A percentile compares a stretch with the other conserved stretches of the same genome.
These are phyloP conservation scores for Verticillium dahliae DNA, from an alignment of 2,329 filamentous ascomycete species.

Conservation along the genomic window DNA sequence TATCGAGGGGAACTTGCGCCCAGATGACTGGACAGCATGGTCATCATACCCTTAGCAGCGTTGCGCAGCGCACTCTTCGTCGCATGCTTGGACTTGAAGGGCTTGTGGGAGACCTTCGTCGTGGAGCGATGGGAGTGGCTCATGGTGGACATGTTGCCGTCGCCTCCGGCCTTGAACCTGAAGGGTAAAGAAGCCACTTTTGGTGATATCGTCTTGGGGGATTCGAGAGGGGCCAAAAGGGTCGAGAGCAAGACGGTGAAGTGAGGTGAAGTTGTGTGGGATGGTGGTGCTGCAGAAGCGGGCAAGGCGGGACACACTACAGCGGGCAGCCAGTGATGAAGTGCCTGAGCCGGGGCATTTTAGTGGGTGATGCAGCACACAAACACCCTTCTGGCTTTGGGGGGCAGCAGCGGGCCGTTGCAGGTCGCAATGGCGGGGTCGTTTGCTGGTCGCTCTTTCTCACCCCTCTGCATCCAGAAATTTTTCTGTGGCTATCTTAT, in stretches of 20 bases:
- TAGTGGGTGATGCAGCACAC: neutral
- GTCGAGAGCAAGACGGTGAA: too few relatives aligned
- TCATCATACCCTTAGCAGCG: constrained; percentile 64
- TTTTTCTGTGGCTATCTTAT: constrained; percentile 10
- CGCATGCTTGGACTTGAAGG: constrained; percentile 87
- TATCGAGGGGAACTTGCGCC: neutral
- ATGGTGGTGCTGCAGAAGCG: neutral
- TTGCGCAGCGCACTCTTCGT: constrained; percentile 85
- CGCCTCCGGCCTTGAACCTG: constrained; percentile 77
- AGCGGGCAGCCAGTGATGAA: neutral
- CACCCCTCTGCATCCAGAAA: neutral
- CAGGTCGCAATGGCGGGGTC: constrained; percentile 5
- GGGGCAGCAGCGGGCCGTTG: neutral
- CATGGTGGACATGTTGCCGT: constrained; percentile 67
- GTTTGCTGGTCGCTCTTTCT: neutral
- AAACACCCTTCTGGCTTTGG: neutral
- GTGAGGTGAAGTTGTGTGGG: neutral
- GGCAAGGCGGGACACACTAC: neutral
- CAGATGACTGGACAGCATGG: neutral
- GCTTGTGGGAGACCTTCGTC: constrained; percentile 81
- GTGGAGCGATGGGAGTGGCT: constrained; percentile 87
- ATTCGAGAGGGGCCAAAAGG: neutral
- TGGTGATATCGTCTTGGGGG: neutral
- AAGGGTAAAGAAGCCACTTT: constrained; percentile 70
- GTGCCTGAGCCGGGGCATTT: too few relatives aligned